phyloP scores from a whole-genome alignment of 2,329 filamentous ascomycete species.

The Trichoderma pleuroti region DNA sequence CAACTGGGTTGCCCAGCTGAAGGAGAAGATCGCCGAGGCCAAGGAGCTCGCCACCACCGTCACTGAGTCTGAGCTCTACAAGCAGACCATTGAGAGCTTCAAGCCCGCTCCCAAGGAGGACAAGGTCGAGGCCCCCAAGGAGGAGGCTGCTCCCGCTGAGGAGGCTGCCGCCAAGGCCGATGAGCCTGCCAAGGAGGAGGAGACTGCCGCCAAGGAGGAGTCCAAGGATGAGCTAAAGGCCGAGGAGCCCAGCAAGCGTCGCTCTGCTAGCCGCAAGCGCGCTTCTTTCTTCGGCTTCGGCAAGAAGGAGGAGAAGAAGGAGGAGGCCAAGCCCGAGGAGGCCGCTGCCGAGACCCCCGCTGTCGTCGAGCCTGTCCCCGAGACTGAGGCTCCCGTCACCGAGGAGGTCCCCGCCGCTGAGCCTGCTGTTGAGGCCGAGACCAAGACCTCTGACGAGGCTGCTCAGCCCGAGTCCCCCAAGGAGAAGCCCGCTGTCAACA shows the following conservation, averaged over 20 bases:
- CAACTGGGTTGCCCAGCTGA: slow-evolving; percentile 84
- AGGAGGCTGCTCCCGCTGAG: slow-evolving; percentile 25
- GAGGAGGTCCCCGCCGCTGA: slow-evolving; percentile 36
- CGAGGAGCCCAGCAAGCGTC: slow-evolving; percentile 53
- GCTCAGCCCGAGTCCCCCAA: slow-evolving; percentile 42
- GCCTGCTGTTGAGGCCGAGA: slow-evolving; percentile 30
- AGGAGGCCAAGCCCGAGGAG: slow-evolving; percentile 33
- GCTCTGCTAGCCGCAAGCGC: slow-evolving; percentile 64
- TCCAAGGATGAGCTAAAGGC: slow-evolving; percentile 50
- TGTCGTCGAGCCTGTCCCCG: slow-evolving; percentile 35
- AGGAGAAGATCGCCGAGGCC: slow-evolving; percentile 78
- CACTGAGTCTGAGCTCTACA: slow-evolving; percentile 80
- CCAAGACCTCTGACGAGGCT: slow-evolving; percentile 37
- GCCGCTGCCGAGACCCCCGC: slow-evolving; percentile 35
- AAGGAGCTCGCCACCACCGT: slow-evolving; percentile 74
- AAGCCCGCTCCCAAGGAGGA: slow-evolving; percentile 44
- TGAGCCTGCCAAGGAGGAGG: slow-evolving; percentile 39
- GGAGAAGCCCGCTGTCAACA: slow-evolving; percentile 49
- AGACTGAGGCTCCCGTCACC: slow-evolving; percentile 31
- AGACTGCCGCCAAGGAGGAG: slow-evolving; percentile 35
- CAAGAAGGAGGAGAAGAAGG: slow-evolving; percentile 51
- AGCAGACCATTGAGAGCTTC: slow-evolving; percentile 72
- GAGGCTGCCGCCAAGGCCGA: slow-evolving; percentile 33
- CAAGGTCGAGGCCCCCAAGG: slow-evolving; percentile 29
- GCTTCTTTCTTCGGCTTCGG: slow-evolving; percentile 61